Percentiles rank a stretch among this genome's conserved stretches.
These are phyloP conservation scores for Aspergillus ibericus DNA, from an alignment of 2,329 filamentous ascomycete genomes.

Conservation along the genomic window DNA sequence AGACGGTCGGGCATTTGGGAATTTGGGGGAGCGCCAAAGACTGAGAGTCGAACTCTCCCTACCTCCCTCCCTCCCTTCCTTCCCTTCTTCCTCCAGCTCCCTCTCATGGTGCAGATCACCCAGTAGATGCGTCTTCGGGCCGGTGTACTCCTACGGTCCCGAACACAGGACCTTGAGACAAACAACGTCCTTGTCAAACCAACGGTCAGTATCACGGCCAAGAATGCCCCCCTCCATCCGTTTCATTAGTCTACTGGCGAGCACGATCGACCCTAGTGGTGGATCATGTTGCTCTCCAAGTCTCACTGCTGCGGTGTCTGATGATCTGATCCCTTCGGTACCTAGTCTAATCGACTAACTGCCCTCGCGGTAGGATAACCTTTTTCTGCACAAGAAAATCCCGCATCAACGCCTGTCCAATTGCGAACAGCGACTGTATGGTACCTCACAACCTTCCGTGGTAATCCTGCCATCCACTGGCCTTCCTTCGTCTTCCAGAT, in stretches of 20 bases:
- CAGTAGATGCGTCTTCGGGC: neutral
- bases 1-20: neutral
- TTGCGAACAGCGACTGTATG: neutral
- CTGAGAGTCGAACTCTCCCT: too few relatives aligned
- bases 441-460: conserved; percentile 2
- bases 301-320: neutral
- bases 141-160: neutral
- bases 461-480: neutral
- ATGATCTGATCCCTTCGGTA: conserved; percentile 4
- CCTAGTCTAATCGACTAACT: neutral
- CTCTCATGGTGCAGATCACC: neutral
- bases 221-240: neutral
- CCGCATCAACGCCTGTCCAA: conserved; percentile 1
- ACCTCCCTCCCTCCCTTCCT: neutral
- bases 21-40: neutral
- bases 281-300: neutral
- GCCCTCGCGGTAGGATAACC: neutral
- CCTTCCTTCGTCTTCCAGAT: neutral
- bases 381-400: conserved; percentile 7
- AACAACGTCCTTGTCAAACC: neutral
- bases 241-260: neutral
- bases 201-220: neutral
- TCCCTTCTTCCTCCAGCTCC: too few relatives aligned
- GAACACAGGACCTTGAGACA: neutral
- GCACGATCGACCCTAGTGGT: conserved; percentile 6